Evolutionary conservation across 2,329 filamentous ascomycete species (phyloP).

Genomic region (Thermoascus crustaceus): DNA sequence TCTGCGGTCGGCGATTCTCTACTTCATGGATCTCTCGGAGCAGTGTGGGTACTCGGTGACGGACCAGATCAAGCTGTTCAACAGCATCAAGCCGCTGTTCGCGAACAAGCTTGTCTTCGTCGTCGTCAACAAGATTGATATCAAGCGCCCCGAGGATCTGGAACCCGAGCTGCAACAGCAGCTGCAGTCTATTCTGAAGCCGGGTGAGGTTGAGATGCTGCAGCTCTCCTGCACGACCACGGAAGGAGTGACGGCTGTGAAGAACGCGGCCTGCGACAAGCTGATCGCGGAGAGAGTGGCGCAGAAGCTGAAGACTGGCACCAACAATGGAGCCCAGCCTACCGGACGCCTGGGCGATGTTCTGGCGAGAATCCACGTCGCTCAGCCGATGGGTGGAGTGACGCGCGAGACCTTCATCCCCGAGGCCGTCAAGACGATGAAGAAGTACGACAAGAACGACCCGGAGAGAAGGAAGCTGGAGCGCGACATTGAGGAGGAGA

Average conservation of each 20-base stretch:
- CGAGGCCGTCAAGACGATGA: slow-evolving; percentile 67
- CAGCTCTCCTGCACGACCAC: slow-evolving; percentile 92
- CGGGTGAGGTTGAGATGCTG: slow-evolving; percentile 83
- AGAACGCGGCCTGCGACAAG: slow-evolving; percentile 89
- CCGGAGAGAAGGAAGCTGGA: slow-evolving; percentile 74
- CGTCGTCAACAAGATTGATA: slow-evolving; percentile 97
- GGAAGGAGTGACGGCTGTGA: slow-evolving; percentile 88
- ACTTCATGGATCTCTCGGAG: slow-evolving; percentile 97
- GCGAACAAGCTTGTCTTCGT: slow-evolving; percentile 96
- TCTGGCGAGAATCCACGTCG: slow-evolving; percentile 90
- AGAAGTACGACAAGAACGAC: slow-evolving; percentile 86
- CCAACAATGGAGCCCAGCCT: slow-evolving; percentile 67
- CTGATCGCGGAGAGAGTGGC: slow-evolving; percentile 87
- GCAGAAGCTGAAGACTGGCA: slow-evolving; percentile 86
- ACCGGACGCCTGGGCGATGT: slow-evolving; percentile 82
- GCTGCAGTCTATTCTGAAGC: slow-evolving; percentile 71
- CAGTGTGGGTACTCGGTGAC: slow-evolving; percentile 91
- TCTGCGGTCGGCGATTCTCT: slow-evolving; percentile 86
- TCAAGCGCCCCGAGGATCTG: slow-evolving; percentile 78
- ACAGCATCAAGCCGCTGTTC: slow-evolving; percentile 93
- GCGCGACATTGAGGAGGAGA: slow-evolving; percentile 80
- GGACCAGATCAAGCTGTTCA: slow-evolving; percentile 90
- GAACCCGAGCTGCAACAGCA: slow-evolving; percentile 69
- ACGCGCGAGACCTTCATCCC: slow-evolving; percentile 79
- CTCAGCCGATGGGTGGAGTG: slow-evolving; percentile 77